These are phyloP conservation scores for Schizothecium vesticola DNA, from an alignment of 495 filamentous ascomycete genomes.

Conservation along the genomic window DNA sequence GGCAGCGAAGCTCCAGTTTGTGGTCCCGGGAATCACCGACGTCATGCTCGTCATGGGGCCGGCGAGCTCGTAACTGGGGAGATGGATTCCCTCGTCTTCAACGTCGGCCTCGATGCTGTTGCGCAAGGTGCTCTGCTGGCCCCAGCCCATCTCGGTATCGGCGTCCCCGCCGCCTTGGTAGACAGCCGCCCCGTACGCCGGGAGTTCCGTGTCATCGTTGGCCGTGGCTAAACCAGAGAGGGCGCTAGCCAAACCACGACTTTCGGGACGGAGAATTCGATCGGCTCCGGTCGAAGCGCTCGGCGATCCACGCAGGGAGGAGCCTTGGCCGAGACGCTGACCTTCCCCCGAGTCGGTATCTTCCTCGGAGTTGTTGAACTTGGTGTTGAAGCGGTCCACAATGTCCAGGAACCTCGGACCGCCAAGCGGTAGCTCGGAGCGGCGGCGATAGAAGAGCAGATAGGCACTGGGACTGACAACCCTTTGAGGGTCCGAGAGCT, in stretches of 20 bases:
- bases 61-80: conserved; percentile 19
- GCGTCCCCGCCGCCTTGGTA: conserved; percentile 11
- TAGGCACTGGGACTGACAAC: conserved; percentile 73
- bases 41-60: conserved; percentile 29
- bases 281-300: conserved; percentile 71
- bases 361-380: conserved; percentile 38
- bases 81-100: conserved; percentile 28
- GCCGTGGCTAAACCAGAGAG: neutral
- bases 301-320: conserved; percentile 80
- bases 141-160: conserved; percentile 13
- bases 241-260: conserved; percentile 48
- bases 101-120: conserved; percentile 42
- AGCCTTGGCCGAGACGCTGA: conserved; percentile 73
- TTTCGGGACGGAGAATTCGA: conserved; percentile 64
- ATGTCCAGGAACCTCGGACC: conserved; percentile 67
- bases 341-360: conserved; percentile 67
- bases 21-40: conserved; percentile 11
- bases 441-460: conserved; percentile 91
- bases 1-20: conserved; percentile 36
- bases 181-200: conserved; percentile 16
- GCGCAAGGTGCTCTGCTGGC: conserved; percentile 18
- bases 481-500: conserved; percentile 44
- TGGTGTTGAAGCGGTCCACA: conserved; percentile 47
- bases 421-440: conserved; percentile 67
- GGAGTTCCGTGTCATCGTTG: conserved; percentile 15